These are phyloP conservation scores for Colletotrichum theobromicola DNA, from an alignment of 2,329 filamentous ascomycete genomes.

Conservation along the genomic window DNA sequence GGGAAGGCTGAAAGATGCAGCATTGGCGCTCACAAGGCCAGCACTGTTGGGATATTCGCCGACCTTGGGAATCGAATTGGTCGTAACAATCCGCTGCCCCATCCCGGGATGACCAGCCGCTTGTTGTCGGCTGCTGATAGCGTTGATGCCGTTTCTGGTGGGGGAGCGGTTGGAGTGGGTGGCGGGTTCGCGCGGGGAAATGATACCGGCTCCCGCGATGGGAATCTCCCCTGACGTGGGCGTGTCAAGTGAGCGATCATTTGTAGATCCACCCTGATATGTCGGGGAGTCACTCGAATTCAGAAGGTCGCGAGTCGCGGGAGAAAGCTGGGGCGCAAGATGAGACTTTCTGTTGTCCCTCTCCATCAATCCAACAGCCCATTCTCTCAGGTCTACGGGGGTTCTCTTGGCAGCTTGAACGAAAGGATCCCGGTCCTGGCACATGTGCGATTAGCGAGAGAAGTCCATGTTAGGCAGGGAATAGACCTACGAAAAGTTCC, in stretches of 20 bases:
- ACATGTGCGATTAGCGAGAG: constrained; percentile 28
- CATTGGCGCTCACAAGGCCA: constrained; percentile 47
- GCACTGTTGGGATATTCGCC: constrained; percentile 41
- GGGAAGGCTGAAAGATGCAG: constrained; percentile 65
- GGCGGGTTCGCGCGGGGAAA: constrained; percentile 58
- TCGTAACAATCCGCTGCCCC: constrained; percentile 55
- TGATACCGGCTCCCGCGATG: constrained; percentile 61
- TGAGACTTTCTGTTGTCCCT: constrained; percentile 95
- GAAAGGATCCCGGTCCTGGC: constrained; percentile 88
- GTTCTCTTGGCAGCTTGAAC: constrained; percentile 96
- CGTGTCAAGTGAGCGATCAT: constrained; percentile 57
- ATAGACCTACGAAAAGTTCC: constrained; percentile 79
- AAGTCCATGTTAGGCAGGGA: not conserved
- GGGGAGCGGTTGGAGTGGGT: constrained; percentile 54
- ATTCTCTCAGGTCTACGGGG: constrained; percentile 89
- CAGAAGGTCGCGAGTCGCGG: constrained; percentile 78
- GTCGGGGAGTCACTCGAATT: constrained; percentile 67
- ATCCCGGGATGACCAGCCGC: constrained; percentile 53
- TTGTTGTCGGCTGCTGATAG: constrained; percentile 46
- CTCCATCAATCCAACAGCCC: constrained; percentile 94
- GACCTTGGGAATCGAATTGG: constrained; percentile 58
- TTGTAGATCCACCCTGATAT: constrained; percentile 43
- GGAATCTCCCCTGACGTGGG: constrained; percentile 78
- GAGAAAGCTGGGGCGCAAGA: constrained; percentile 79
- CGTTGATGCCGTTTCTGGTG: constrained; percentile 52